Conservation (phyloP, 371 early-diverging fungal species). For the Vittaforma corneae region DNA sequence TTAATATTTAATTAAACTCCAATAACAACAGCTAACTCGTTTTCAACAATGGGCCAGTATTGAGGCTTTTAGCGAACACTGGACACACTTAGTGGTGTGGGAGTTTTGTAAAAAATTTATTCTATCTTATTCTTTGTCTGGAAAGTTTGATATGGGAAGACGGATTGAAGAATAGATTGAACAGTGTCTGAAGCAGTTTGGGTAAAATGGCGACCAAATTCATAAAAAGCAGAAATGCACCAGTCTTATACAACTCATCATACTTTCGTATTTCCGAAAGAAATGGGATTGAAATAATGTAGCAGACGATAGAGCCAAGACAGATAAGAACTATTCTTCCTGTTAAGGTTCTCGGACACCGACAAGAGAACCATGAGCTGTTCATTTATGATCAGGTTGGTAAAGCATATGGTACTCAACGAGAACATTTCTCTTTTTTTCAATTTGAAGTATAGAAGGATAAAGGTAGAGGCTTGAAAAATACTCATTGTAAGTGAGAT, state of each 20-base stretch:
- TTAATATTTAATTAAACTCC: no score
- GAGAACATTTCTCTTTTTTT: constrained; percentile 86
- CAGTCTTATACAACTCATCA: neutral
- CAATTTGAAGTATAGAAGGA: constrained; percentile 73
- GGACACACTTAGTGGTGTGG: no score
- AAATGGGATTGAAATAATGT: neutral
- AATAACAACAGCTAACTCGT: no score
- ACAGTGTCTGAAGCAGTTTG: neutral
- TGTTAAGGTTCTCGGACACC: neutral
- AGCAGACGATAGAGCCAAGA: constrained; percentile 3
- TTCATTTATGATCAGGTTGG: constrained; percentile 87
- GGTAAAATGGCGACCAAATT: neutral
- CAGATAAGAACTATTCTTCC: neutral
- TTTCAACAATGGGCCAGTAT: no score
- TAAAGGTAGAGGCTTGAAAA: constrained; percentile 91
- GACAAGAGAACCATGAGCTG: constrained; percentile 89
- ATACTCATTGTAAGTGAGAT: constrained; percentile 82
- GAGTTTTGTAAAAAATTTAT: no score
- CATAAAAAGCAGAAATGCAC: neutral
- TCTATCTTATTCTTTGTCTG: neutral
- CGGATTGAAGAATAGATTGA: constrained; percentile 1
- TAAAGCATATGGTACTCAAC: constrained; percentile 87
- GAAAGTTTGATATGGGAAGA: constrained; percentile 2
- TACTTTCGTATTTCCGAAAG: neutral
- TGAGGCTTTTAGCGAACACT: no score